A percentile compares a stretch with the other conserved stretches of the same genome.
These are phyloP conservation scores for Phytophthora lateralis DNA, from an alignment of 352 stramenopile genomes.

Conservation along the genomic window DNA sequence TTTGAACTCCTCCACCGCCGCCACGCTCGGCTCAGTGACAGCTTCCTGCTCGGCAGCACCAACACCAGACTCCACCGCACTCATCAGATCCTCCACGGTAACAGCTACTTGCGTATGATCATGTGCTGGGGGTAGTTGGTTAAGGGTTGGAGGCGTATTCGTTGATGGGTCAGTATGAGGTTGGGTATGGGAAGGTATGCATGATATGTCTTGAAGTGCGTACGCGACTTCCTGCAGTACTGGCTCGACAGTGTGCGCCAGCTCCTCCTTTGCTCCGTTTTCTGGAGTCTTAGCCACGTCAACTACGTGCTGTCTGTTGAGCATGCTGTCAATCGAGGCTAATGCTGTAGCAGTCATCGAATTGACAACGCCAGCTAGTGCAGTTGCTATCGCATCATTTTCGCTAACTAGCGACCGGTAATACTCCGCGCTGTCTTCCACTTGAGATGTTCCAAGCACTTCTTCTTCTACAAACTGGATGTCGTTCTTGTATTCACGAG, in stretches of 20 bases:
- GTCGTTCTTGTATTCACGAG: conserved; percentile 14
- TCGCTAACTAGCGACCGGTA: not conserved
- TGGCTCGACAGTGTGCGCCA: not conserved
- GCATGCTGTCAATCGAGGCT: conserved; percentile 8
- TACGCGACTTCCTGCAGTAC: no score
- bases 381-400: conserved; percentile 15
- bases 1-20: no score
- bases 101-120: not conserved
- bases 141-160: no score
- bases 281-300: not conserved
- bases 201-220: no score
- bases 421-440: not conserved
- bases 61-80: conserved; percentile 11
- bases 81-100: conserved; percentile 8
- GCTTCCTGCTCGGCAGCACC: not conserved
- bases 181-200: no score
- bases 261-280: not conserved
- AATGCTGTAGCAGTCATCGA: conserved; percentile 31
- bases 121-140: no score
- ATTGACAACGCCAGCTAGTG: conserved; percentile 27
- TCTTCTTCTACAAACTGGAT: conserved; percentile 19
- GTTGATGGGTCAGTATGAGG: no score
- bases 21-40: no score
- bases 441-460: conserved; percentile 3
- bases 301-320: not conserved